These are phyloP conservation scores for Suillus occidentalis DNA, from an alignment of 768 basidiomycete genomes.

Conservation along the genomic window DNA sequence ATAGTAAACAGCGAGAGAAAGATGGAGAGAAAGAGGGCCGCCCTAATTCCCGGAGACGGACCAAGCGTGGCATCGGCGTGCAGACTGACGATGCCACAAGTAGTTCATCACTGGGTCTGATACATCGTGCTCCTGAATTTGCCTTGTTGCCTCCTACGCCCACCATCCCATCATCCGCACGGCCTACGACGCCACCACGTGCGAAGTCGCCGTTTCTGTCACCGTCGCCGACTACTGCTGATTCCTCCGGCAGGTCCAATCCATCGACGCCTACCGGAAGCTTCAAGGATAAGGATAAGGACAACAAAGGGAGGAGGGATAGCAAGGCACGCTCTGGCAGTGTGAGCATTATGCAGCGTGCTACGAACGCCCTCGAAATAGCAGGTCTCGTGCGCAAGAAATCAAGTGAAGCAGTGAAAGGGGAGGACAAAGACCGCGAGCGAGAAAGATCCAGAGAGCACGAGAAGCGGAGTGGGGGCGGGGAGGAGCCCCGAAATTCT, in stretches of 20 bases:
- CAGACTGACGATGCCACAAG: constrained; percentile 45
- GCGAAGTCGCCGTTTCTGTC: constrained; percentile 54
- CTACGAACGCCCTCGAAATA: constrained; percentile 87
- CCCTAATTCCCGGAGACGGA: constrained; percentile 23
- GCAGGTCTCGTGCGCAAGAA: constrained; percentile 84
- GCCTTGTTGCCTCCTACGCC: constrained; percentile 80
- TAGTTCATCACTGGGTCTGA: constrained; percentile 28
- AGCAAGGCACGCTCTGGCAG: constrained; percentile 79
- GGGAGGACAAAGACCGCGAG: constrained; percentile 49
- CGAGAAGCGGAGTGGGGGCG: constrained; percentile 43
- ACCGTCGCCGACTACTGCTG: constrained; percentile 52
- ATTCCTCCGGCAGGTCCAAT: constrained; percentile 54
- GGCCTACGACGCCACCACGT: constrained; percentile 53
- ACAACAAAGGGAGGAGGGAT: constrained; percentile 50
- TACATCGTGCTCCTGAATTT: constrained; percentile 56
- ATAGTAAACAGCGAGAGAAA: constrained; percentile 28
- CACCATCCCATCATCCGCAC: constrained; percentile 41
- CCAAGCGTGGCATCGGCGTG: constrained; percentile 33
- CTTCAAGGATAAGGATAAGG: constrained; percentile 53
- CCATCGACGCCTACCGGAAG: constrained; percentile 71
- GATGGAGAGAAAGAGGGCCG: constrained; percentile 25
- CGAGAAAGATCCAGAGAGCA: constrained; percentile 43
- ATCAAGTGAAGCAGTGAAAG: constrained; percentile 69
- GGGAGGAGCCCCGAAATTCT: constrained; percentile 62
- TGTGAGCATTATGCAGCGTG: constrained; percentile 94